Conservation (phyloP, 345 rosid species). For the Boechera retrofracta region DNA sequence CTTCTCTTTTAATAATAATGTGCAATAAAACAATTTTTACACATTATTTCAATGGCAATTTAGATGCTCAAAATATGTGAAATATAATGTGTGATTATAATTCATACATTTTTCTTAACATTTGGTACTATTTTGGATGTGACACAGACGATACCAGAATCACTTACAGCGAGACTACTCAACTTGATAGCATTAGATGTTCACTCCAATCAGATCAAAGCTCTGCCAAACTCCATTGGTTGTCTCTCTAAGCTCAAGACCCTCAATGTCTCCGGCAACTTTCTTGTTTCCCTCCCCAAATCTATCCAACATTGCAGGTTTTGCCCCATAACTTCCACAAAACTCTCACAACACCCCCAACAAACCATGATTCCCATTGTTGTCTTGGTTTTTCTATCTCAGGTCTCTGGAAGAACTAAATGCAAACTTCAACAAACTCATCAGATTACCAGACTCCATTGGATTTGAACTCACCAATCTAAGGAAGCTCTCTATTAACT, state of each 20-base stretch:
- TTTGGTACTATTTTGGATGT: background rate
- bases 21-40: too few relatives aligned
- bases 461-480: constrained; percentile 76
- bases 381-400: constrained; percentile 5
- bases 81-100: too few relatives aligned
- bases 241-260: constrained; percentile 83
- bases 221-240: constrained; percentile 82
- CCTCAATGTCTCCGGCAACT: constrained; percentile 81
- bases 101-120: background rate
- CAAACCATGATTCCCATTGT: background rate
- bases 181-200: constrained; percentile 77
- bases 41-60: too few relatives aligned
- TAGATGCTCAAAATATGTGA: too few relatives aligned
- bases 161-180: constrained; percentile 76
- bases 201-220: constrained; percentile 79
- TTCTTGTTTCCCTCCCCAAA: constrained; percentile 66
- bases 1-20: too few relatives aligned
- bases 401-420: constrained; percentile 84
- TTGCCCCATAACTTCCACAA: constrained; percentile 5
- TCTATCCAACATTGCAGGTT: constrained; percentile 88
- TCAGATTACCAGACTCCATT: constrained; percentile 64
- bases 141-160: constrained; percentile 81
- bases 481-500: constrained; percentile 71
- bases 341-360: constrained; percentile 20
- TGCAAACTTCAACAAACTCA: constrained; percentile 88